Percentiles rank a stretch among this genome's conserved stretches.
phyloP scores from a whole-genome alignment of 2,329 filamentous ascomycete species.

The Pyrenochaeta sp. region DNA sequence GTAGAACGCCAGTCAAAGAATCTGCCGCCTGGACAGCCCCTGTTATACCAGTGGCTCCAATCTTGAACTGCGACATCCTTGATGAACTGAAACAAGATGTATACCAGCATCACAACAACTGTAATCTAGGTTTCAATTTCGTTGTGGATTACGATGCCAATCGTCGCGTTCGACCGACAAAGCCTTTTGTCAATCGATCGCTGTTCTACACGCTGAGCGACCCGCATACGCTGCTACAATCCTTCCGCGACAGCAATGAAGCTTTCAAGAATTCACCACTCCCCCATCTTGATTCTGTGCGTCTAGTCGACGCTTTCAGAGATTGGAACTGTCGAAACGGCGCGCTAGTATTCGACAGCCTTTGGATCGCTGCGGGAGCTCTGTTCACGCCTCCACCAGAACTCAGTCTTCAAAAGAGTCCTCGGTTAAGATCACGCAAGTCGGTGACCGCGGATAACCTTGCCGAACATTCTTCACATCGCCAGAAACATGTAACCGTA shows the following conservation, averaged over 20 bases:
- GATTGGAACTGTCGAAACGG: constrained; percentile 46
- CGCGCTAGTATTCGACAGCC: constrained; percentile 48
- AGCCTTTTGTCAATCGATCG: constrained; percentile 41
- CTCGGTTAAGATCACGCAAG: constrained; percentile 29
- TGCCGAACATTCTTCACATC: neutral
- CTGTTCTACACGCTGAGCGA: constrained; percentile 45
- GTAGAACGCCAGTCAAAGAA: neutral
- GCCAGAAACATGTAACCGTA: neutral
- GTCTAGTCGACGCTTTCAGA: constrained; percentile 41
- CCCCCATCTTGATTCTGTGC: constrained; percentile 44
- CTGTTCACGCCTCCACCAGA: constrained; percentile 48
- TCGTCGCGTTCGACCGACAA: constrained; percentile 19
- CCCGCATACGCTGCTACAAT: constrained; percentile 42
- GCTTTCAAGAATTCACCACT: constrained; percentile 40
- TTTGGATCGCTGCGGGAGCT: constrained; percentile 42
- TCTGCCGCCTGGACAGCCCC: neutral
- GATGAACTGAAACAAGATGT: constrained; percentile 40
- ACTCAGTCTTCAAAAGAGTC: constrained; percentile 36
- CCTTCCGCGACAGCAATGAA: constrained; percentile 39
- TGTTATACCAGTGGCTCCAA: constrained; percentile 27
- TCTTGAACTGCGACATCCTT: constrained; percentile 38
- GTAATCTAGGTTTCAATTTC: constrained; percentile 18
- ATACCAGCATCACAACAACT: constrained; percentile 19
- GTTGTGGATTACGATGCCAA: constrained; percentile 29
- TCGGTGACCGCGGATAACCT: neutral